These are phyloP conservation scores for Marchantia paleacea DNA, from an alignment of 225 moss, liverwort and hornwort genomes.

Conservation along the genomic window DNA sequence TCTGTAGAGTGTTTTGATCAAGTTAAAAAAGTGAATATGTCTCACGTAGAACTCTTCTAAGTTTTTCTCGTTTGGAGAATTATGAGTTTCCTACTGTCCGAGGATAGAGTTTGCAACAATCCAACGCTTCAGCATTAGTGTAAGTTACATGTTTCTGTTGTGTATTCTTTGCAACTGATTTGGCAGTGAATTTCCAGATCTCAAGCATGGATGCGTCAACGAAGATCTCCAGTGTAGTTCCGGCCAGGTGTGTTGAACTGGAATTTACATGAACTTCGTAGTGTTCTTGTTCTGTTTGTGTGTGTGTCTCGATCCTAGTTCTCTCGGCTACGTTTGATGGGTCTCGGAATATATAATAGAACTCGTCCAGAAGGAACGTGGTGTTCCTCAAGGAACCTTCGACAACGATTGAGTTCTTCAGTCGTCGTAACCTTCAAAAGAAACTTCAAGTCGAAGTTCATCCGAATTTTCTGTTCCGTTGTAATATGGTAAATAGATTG, in stretches of 20 bases:
- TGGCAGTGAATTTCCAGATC: slow-evolving; percentile 13
- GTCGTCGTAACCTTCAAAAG: background rate
- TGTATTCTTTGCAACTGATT: background rate
- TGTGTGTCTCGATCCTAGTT: background rate
- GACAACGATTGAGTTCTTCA: background rate
- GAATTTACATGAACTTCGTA: background rate
- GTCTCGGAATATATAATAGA: background rate
- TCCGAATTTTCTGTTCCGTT: too few relatives aligned
- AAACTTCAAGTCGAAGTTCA: background rate
- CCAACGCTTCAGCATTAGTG: too few relatives aligned
- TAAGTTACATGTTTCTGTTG: too few relatives aligned
- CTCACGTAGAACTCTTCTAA: too few relatives aligned
- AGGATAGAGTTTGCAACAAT: too few relatives aligned
- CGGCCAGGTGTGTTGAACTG: slow-evolving; percentile 22
- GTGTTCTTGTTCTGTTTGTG: background rate
- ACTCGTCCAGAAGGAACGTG: background rate
- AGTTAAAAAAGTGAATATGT: too few relatives aligned
- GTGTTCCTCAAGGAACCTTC: background rate
- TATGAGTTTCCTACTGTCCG: too few relatives aligned
- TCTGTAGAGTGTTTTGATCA: too few relatives aligned
- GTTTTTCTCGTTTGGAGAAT: too few relatives aligned
- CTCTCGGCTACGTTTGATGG: background rate
- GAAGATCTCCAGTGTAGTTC: slow-evolving; percentile 3
- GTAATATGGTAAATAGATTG: background rate
- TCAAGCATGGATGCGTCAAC: slow-evolving; percentile 7